phyloP scores from a whole-genome alignment of 2,329 filamentous ascomycete species.

The Diaporthe longicolla region DNA sequence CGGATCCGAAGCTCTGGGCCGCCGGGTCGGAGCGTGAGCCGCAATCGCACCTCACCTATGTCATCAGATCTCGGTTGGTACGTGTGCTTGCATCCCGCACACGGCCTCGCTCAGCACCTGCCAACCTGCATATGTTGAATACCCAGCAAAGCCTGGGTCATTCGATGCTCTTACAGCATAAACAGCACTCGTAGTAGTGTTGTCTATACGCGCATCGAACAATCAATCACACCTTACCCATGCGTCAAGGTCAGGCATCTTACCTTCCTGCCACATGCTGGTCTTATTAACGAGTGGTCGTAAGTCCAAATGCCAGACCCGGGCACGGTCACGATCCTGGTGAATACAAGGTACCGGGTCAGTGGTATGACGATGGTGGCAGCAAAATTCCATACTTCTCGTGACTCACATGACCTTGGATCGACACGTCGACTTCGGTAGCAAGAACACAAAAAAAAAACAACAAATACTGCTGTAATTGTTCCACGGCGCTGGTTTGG shows the following conservation, averaged over 20 bases:
- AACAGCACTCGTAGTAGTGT: background rate
- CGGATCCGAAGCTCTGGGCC: slow-evolving; percentile 31
- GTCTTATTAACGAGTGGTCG: background rate
- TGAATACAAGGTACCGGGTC: background rate
- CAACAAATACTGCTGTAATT: slow-evolving; percentile 8
- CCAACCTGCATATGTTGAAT: background rate
- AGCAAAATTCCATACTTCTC: background rate
- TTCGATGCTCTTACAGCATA: background rate
- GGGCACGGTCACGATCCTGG: background rate
- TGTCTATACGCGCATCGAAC: background rate
- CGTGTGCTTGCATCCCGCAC: background rate
- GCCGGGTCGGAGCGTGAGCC: slow-evolving; percentile 29
- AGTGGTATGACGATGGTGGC: background rate
- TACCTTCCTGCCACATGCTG: background rate
- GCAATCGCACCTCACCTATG: background rate
- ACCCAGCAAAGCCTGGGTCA: background rate
- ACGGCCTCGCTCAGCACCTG: background rate
- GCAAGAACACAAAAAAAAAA: slow-evolving; percentile 9
- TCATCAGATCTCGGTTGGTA: background rate
- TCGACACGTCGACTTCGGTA: background rate
- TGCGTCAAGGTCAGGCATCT: background rate
- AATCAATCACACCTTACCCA: background rate
- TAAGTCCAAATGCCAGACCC: background rate
- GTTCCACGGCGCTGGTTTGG: slow-evolving; percentile 1
- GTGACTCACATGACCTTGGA: slow-evolving; percentile 23